A percentile compares a stretch with the other conserved stretches of the same genome.
These are phyloP conservation scores for Exserohilum rostratum DNA, from an alignment of 2,329 filamentous ascomycete species.

Conservation along the genomic window DNA sequence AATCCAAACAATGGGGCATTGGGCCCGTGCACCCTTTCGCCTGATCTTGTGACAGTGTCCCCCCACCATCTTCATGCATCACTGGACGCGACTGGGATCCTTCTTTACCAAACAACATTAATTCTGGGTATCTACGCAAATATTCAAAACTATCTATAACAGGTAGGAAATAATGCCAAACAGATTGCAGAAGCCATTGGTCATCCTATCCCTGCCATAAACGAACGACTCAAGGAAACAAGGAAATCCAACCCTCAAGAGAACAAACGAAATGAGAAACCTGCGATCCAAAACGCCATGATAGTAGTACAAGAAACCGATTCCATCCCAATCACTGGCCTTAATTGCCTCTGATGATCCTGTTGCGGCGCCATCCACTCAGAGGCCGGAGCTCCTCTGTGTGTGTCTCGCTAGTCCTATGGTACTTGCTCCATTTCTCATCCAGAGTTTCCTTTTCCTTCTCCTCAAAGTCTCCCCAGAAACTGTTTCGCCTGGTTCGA, in stretches of 20 bases:
- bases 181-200: background rate
- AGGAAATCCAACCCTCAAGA: background rate
- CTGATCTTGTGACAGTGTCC: slow-evolving; percentile 5
- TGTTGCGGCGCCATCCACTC: slow-evolving; percentile 27
- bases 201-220: background rate
- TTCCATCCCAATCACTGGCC: too few relatives aligned
- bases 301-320: background rate
- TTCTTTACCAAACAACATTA: background rate
- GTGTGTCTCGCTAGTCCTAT: slow-evolving; percentile 36
- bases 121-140: background rate
- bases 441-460: slow-evolving; percentile 22
- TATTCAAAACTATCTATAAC: background rate
- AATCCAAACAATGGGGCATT: slow-evolving; percentile 17
- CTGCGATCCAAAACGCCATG: background rate
- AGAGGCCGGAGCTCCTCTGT: slow-evolving; percentile 42
- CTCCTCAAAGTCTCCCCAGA: slow-evolving; percentile 22
- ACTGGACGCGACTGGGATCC: background rate
- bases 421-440: slow-evolving; percentile 31
- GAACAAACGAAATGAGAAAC: background rate
- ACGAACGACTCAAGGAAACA: slow-evolving; percentile 1
- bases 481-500: slow-evolving; percentile 11
- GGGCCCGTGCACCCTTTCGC: slow-evolving; percentile 9
- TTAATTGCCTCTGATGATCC: slow-evolving; percentile 5
- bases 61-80: background rate
- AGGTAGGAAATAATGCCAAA: background rate